These are phyloP conservation scores for Bocquillonia castaneifolia DNA, from an alignment of 441 rosid species.

Conservation along the genomic window DNA sequence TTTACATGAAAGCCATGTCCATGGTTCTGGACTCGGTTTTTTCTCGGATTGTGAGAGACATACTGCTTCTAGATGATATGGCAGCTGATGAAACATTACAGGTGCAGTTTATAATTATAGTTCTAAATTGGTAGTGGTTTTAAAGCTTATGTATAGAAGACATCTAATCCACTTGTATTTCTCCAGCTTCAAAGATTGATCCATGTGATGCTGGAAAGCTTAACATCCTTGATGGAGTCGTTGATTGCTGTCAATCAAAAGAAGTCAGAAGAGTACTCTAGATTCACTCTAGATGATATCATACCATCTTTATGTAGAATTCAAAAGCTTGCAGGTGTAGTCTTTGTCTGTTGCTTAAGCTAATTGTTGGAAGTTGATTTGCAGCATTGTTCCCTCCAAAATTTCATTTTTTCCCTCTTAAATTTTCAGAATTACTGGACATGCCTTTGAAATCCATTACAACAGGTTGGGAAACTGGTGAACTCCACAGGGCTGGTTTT, in stretches of 20 bases:
- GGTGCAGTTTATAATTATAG: constrained; percentile 33
- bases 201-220: constrained; percentile 68
- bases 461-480: constrained; percentile 80
- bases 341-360: constrained; percentile 17
- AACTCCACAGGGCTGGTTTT: constrained; percentile 60
- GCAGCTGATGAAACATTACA: constrained; percentile 98
- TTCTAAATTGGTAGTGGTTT: constrained; percentile 10
- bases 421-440: constrained; percentile 67
- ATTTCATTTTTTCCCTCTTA: not conserved
- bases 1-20: constrained; percentile 82
- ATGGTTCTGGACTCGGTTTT: constrained; percentile 75
- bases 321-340: constrained; percentile 81
- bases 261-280: constrained; percentile 38
- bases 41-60: constrained; percentile 64
- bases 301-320: constrained; percentile 74
- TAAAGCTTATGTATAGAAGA: constrained; percentile 10
- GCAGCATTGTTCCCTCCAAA: not conserved
- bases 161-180: constrained; percentile 22
- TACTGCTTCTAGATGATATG: constrained; percentile 89
- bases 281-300: constrained; percentile 46
- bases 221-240: constrained; percentile 63
- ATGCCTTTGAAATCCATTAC: constrained; percentile 89
- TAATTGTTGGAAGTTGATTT: constrained; percentile 15
- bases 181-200: constrained; percentile 81
- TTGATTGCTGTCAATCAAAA: constrained; percentile 35